Evolutionary conservation across 495 filamentous ascomycete species (phyloP), one percentile per base, ranked within the genome.

Genomic region (Talaromyces nanjingensis): DNA sequence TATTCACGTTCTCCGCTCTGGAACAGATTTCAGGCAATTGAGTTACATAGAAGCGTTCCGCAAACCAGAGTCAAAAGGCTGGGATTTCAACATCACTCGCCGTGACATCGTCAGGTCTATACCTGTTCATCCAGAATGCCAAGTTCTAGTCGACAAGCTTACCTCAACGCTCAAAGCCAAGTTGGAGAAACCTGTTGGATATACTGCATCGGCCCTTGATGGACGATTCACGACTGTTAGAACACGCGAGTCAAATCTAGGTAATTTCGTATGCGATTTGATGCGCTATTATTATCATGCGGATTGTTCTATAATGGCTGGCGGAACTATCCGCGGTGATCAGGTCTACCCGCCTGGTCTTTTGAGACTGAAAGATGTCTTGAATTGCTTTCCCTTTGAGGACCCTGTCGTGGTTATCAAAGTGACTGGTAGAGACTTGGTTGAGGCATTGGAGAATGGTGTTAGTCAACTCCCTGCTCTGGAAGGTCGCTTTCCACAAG

Each of bases 211-310:
- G 0, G 89, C 91, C 0, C 83, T 97, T 1, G 92, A 97, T 68
- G 89, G 88, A 9, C 86, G 91, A 0, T 97, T 97, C 69, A 87
- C 86, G 6, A 96, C 92, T 0, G 89, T 96, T 1, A 81, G 92
- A 2, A 72, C 83, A 25, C 76, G 76, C 20, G 92, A 96, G 73
- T 91, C 87, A 33, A 97, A 97, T 68, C 68, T 93, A 1, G 92
- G 89, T 0, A 97, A 97, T 68, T 94, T 93, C 71, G 88, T 96
- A 31, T 92, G 89, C 73, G 92, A 97, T 70, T 79, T 97, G 18
- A 96, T 96, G 89, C 86, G 92, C 11, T 84, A 83, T 63, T 88
- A 96, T 70, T 91, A 96, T 70, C 69, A 73, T 9, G 83, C 89
- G 0, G 92, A 97, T 65, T 94, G 90, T 70, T 80, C 88, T 18